Conservation (phyloP, 305 asterid species). For the Coffea humblotiana region DNA sequence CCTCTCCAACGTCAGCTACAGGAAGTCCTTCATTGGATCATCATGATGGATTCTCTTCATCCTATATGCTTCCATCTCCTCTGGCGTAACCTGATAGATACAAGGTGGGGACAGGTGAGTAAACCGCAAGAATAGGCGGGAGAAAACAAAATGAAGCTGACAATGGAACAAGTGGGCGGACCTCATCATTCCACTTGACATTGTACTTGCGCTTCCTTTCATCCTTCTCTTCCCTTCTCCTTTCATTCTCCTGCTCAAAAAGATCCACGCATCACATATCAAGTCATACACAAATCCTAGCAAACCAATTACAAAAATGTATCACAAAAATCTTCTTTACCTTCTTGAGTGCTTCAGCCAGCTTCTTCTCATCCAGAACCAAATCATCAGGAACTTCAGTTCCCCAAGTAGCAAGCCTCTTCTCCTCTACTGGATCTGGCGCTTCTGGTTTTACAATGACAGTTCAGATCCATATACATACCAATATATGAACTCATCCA, state of each 20-base stretch:
- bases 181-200: slow-evolving; percentile 92
- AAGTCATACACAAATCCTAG: background rate
- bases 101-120: slow-evolving; percentile 8
- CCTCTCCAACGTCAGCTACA: slow-evolving; percentile 29
- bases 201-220: slow-evolving; percentile 92
- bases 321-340: slow-evolving; percentile 26
- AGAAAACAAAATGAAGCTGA: background rate
- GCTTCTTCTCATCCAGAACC: slow-evolving; percentile 65
- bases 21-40: slow-evolving; percentile 87
- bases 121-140: background rate
- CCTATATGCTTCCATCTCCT: slow-evolving; percentile 85
- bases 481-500: background rate
- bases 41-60: slow-evolving; percentile 83
- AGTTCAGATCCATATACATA: slow-evolving; percentile 12
- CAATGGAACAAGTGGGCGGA: slow-evolving; percentile 20
- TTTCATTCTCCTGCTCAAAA: slow-evolving; percentile 67
- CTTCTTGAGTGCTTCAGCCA: slow-evolving; percentile 78
- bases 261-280: background rate
- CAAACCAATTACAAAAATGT: background rate
- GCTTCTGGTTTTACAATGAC: slow-evolving; percentile 38
- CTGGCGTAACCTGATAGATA: slow-evolving; percentile 64
- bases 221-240: slow-evolving; percentile 82
- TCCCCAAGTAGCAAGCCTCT: slow-evolving; percentile 84
- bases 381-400: slow-evolving; percentile 85
- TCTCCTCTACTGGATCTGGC: slow-evolving; percentile 59